Evolutionary conservation across 768 basidiomycete species (phyloP), one percentile per base, ranked within the genome.

Genomic region (Panellus pusillus): DNA sequence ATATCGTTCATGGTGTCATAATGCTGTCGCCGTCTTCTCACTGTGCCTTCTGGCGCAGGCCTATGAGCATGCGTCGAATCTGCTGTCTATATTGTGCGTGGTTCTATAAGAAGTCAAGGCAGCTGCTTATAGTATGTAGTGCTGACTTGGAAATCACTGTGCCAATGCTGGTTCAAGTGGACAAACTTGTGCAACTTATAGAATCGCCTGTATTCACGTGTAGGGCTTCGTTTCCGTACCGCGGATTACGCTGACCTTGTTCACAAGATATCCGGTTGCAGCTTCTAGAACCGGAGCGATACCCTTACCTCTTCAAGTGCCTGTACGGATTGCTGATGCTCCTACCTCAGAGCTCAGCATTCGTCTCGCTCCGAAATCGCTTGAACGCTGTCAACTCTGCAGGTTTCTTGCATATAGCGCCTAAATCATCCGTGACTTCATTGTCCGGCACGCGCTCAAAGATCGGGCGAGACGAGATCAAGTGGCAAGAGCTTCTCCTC

Each of bases 151-250:
- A 99, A 69, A 91, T 98, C 61, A 98, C 96, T 2, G 96, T 98
- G 9, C 84, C 85, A 20, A 84, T 98, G 68, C 76, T 98, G 18
- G 92, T 99, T 2, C 97, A 99, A 63, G 87, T 98, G 15, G 97
- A 98, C 73, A 98, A 97, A 66, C 81, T 99, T 8, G 97, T 99
- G 9, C 96, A 98, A 68, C 79, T 99, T 2, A 95, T 99, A 55
- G 97, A 99, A 68, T 96, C 93, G 0, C 97, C 97, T 0, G 95
- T 98, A 9, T 99, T 99, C 68, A 99, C 97, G 47, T 97, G 97
- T 94, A 64, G 65, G 82, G 38, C 9, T 17, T n/a, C 18, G n/a
- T 47, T 28, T 28, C 2, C 39, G 31, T 19, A 29, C 52, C 41
- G 19, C 44, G n/a, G 9, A 36, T 42, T 50, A 29, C 44, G 27